Conservation (phyloP, 1,284 basidiomycete genomes). For the Athelia sp. region DNA sequence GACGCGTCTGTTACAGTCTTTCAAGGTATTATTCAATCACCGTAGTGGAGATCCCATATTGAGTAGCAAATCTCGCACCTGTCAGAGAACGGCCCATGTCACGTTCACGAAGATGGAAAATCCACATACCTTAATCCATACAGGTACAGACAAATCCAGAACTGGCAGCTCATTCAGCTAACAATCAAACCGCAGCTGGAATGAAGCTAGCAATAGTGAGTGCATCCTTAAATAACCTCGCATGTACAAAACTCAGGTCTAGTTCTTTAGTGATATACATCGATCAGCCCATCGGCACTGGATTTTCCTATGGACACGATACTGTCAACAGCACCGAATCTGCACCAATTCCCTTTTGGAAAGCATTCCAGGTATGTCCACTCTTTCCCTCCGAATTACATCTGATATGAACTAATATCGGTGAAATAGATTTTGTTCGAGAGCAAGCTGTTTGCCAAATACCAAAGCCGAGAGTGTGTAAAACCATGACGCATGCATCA, state of each 20-base stretch:
- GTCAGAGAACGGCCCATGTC: slow-evolving; percentile 57
- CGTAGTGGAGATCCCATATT: slow-evolving; percentile 6
- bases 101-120: slow-evolving; percentile 45
- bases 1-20: slow-evolving; percentile 35
- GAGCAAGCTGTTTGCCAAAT: slow-evolving; percentile 53
- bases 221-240: background rate
- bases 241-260: slow-evolving; percentile 28
- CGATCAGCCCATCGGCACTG: slow-evolving; percentile 70
- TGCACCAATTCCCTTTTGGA: slow-evolving; percentile 37
- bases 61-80: slow-evolving; percentile 12
- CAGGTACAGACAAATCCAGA: slow-evolving; percentile 29
- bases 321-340: slow-evolving; percentile 50
- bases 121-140: slow-evolving; percentile 51
- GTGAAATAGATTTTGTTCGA: slow-evolving; percentile 40
- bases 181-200: slow-evolving; percentile 45
- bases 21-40: slow-evolving; percentile 34
- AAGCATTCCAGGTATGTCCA: slow-evolving; percentile 29
- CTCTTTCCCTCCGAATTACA: slow-evolving; percentile 30
- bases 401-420: slow-evolving; percentile 61
- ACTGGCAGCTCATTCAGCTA: slow-evolving; percentile 6
- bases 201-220: slow-evolving; percentile 61
- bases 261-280: slow-evolving; percentile 58
- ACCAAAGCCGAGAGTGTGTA: slow-evolving; percentile 49
- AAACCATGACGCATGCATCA: background rate
- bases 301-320: slow-evolving; percentile 58